A percentile compares a stretch with the other conserved stretches of the same genome.
phyloP scores from a whole-genome alignment of 2,329 filamentous ascomycete species.

The Ascocoryne sarcoides region DNA sequence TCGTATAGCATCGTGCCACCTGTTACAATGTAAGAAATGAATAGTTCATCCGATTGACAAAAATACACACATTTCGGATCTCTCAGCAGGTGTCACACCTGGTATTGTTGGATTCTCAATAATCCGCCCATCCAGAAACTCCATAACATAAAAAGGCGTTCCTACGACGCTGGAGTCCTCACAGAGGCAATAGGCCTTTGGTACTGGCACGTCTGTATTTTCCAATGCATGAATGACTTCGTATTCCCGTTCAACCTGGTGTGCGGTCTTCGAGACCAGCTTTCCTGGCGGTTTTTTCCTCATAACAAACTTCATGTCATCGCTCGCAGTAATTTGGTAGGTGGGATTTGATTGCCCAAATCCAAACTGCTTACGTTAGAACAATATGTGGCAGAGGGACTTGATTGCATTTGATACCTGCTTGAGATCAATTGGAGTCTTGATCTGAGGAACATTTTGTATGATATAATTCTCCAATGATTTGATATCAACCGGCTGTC shows the following conservation, averaged over 20 bases:
- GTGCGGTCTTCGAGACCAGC: slow-evolving; percentile 85
- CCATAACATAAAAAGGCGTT: slow-evolving; percentile 96
- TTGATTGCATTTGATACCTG: slow-evolving; percentile 52
- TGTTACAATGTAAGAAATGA: slow-evolving; percentile 23
- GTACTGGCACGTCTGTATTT: slow-evolving; percentile 75
- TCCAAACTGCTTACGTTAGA: slow-evolving; percentile 57
- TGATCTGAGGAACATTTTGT: slow-evolving; percentile 72
- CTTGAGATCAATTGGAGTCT: slow-evolving; percentile 76
- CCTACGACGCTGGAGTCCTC: slow-evolving; percentile 73
- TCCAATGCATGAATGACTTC: slow-evolving; percentile 78
- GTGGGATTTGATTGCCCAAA: slow-evolving; percentile 98
- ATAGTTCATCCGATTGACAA: background rate
- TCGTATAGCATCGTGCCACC: slow-evolving; percentile 74
- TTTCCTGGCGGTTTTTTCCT: slow-evolving; percentile 97
- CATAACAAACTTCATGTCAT: slow-evolving; percentile 70
- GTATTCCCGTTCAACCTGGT: slow-evolving; percentile 95
- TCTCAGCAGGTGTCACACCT: slow-evolving; percentile 56
- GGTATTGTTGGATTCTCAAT: slow-evolving; percentile 84
- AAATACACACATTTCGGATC: slow-evolving; percentile 56
- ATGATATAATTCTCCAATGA: slow-evolving; percentile 73
- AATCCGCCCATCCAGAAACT: slow-evolving; percentile 87
- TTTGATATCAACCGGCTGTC: slow-evolving; percentile 80
- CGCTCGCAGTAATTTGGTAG: slow-evolving; percentile 73
- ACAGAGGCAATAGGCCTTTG: slow-evolving; percentile 75
- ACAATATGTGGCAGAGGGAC: slow-evolving; percentile 1